Conservation (phyloP, 2,329 filamentous ascomycete genomes). For the Xylaria sp. region DNA sequence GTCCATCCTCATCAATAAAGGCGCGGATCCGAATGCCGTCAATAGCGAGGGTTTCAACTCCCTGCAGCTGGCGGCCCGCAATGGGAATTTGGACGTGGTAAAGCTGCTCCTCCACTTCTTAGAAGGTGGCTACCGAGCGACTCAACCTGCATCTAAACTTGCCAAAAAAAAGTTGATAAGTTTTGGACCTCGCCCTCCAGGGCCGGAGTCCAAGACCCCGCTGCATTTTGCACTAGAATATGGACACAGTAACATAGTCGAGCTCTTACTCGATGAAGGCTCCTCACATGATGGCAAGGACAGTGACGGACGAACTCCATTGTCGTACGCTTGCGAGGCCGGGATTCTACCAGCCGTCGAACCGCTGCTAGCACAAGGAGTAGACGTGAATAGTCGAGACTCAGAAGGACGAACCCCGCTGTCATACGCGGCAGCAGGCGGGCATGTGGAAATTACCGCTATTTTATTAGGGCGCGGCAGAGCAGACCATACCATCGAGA, state of each 20-base stretch:
- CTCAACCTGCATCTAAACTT: too few species aligned
- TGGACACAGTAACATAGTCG: not conserved
- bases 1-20: slow-evolving; percentile 11
- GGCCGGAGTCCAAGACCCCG: not conserved
- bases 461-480: not conserved
- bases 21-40: slow-evolving; percentile 3
- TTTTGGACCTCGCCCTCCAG: not conserved
- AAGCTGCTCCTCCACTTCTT: slow-evolving; percentile 1
- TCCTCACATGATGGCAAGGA: not conserved
- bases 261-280: slow-evolving; percentile 2
- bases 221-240: slow-evolving; percentile 2
- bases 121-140: not conserved
- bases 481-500: not conserved
- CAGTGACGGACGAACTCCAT: not conserved
- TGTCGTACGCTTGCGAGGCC: slow-evolving; percentile 3
- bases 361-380: not conserved
- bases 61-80: not conserved
- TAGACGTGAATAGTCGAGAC: slow-evolving; percentile 7
- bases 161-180: too few species aligned
- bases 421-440: slow-evolving; percentile 8
- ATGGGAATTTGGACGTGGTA: not conserved
- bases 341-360: not conserved
- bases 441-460: not conserved
- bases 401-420: slow-evolving; percentile 4
- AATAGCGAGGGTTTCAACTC: not conserved